A percentile compares a stretch with the other conserved stretches of the same genome.
Evolutionary conservation across 441 rosid genomes (phyloP).

Genomic region (Rhodomyrtus psidioides): DNA sequence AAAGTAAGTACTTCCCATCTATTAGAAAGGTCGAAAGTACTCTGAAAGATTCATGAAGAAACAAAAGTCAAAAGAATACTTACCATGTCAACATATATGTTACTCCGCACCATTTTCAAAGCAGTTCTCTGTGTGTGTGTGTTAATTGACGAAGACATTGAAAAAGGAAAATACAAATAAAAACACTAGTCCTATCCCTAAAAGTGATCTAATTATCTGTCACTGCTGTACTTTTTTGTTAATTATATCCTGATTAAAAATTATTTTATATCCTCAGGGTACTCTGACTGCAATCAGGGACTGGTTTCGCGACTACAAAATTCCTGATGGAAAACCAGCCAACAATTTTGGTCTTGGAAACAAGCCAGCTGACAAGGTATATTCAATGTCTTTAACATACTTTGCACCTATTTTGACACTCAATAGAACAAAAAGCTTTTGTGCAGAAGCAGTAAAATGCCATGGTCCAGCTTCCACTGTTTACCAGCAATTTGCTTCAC

Average conservation of each 20-base stretch:
- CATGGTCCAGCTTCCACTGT: background rate
- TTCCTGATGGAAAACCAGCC: conserved; percentile 96
- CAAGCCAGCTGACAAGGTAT: conserved; percentile 84
- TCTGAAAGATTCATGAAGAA: background rate
- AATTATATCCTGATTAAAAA: background rate
- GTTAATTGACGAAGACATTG: background rate
- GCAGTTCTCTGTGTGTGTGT: background rate
- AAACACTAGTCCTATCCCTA: background rate
- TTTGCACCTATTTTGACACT: background rate
- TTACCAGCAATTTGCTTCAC: background rate
- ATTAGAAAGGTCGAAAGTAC: background rate
- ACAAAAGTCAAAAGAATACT: background rate
- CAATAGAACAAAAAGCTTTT: background rate
- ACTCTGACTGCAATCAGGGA: conserved; percentile 80
- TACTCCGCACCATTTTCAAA: background rate
- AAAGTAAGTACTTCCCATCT: background rate
- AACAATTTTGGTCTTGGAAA: conserved; percentile 94
- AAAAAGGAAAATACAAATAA: background rate
- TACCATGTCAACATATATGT: background rate
- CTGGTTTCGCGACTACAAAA: conserved; percentile 96
- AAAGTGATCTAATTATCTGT: background rate
- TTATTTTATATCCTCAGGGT: conserved; percentile 43
- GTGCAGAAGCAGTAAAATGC: background rate
- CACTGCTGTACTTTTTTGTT: background rate
- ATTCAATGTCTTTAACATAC: background rate